Conservation (phyloP, 1,284 basidiomycete species). For the Ganoderma boninense region DNA sequence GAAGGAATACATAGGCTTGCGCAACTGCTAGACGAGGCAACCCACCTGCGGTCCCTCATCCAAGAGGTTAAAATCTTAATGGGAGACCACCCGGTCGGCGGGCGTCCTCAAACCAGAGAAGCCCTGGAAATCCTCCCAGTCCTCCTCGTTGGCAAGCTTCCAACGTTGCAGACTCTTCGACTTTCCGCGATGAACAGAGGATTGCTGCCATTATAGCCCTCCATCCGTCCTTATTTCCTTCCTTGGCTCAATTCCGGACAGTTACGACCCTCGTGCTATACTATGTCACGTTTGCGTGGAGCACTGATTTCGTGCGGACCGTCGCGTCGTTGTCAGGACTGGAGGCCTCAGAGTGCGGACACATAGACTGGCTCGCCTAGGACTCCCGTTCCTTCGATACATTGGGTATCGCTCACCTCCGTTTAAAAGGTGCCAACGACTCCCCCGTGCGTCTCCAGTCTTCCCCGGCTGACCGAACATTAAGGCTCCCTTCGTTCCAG, state of each 20-base stretch:
- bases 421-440: constrained; percentile 1
- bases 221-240: background rate
- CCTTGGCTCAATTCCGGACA: background rate
- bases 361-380: background rate
- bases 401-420: background rate
- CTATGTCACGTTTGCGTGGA: background rate
- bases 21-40: background rate
- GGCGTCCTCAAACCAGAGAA: background rate
- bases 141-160: constrained; percentile 1
- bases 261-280: background rate
- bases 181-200: background rate
- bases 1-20: constrained; percentile 14
- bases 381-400: background rate
- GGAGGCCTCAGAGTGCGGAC: background rate
- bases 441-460: background rate
- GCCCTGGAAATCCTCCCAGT: constrained; percentile 11
- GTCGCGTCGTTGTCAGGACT: background rate
- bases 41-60: background rate
- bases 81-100: background rate
- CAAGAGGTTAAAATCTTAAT: background rate
- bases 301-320: background rate
- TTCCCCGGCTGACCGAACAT: background rate
- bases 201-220: background rate
- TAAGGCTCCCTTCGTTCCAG: background rate
- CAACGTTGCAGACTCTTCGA: background rate